Evolutionary conservation across 1,284 basidiomycete genomes (phyloP), one percentile per base, ranked within the genome.

Genomic region (Cryptococcus deneoformans): DNA sequence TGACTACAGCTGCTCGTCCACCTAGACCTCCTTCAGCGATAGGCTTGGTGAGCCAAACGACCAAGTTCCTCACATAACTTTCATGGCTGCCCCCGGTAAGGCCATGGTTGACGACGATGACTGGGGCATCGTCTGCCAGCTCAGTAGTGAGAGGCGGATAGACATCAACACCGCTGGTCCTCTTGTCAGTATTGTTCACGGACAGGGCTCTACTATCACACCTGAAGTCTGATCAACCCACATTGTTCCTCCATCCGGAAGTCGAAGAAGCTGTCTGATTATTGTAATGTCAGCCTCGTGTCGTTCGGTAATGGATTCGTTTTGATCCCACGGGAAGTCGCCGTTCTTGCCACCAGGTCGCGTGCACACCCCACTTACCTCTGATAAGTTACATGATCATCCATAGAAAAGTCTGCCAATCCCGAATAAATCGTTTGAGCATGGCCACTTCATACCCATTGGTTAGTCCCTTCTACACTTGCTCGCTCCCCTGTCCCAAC

Each of bases 11-110:
- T 1, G 84, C 91, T 59, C 92, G 82, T 77, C 89, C 92, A 7
- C 90, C 91, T 50, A 92, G 79, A 7, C 90, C 91, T 36, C 89
- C 89, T 63, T 86, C 78, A 40, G 82, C 81, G 9, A 85, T 81
- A 20, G 87, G 82, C 24, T 68, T 69, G 16, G 84, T 82, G 68
- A 87, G 85, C 49, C 84, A 85, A 50, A 83, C 81, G 7, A 93
- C 78, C 53, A 94, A 81, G 12, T 87, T 85, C 58, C 90, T 82
- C 44, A 94, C 87, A 69, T 93, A 93, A n/a, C 87, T 82, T 80
- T 93, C 92, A 73, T 92, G 84, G 12, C 89, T 91, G 34, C 90
- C 90, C 72, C 91, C 91, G n/a, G 89, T 90, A 46, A 93, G 77
- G 12, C 90, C 91, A 68, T 94, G 92, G 34, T 66, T 68, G 65